Evolutionary conservation across 345 rosid genomes (phyloP).

Genomic region (Citrus glauca): DNA sequence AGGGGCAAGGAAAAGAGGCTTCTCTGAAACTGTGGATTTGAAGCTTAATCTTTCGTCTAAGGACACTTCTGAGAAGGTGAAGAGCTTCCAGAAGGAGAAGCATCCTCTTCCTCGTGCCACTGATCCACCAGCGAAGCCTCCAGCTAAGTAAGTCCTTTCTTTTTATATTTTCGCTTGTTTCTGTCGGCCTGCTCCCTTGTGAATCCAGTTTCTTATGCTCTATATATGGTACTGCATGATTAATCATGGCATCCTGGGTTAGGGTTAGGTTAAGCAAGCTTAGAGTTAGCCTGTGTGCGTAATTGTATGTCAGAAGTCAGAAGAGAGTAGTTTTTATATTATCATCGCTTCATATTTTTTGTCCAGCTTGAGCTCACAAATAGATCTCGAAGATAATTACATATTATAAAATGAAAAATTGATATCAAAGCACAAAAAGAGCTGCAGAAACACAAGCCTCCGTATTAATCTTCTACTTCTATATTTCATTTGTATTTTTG

Average conservation of each 20-base stretch:
- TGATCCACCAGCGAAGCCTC: slow-evolving; percentile 71
- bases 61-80: not conserved
- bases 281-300: not conserved
- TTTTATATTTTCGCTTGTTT: too few relatives aligned
- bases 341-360: not conserved
- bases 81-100: slow-evolving; percentile 19
- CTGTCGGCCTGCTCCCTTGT: not conserved
- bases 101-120: slow-evolving; percentile 30
- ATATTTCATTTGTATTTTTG: too few relatives aligned
- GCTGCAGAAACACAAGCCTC: not conserved
- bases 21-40: slow-evolving; percentile 68
- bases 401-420: not conserved
- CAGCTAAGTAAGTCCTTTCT: slow-evolving; percentile 48
- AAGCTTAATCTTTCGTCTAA: slow-evolving; percentile 66
- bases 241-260: not conserved
- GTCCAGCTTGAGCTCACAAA: not conserved
- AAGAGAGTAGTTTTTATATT: not conserved
- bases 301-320: not conserved
- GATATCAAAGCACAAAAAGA: not conserved
- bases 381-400: not conserved
- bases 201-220: not conserved
- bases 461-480: not conserved
- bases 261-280: slow-evolving; percentile 1
- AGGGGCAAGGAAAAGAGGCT: slow-evolving; percentile 61
- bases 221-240: too few relatives aligned